Base-by-base conservation (phyloP, 108 stramenopile genomes). In the Epithemia pelagica region DNA sequence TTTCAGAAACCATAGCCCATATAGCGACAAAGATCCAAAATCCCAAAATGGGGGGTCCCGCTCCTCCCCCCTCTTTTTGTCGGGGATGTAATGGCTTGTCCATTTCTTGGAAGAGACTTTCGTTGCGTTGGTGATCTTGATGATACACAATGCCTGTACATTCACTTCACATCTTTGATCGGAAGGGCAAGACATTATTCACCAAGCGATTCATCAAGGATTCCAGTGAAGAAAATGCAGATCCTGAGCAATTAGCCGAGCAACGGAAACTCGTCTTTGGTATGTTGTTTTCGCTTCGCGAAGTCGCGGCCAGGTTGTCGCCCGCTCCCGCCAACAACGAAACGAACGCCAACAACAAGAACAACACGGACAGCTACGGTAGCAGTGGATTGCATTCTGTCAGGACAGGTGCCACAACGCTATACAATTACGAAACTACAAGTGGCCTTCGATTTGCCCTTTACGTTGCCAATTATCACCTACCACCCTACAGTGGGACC, bases 261-360 rank as follows among this genome's bases (percentile, higher is more conserved):
- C 87, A 91, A 69, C 82, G 88, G 30, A 94, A 94, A 61, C 79
- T 94, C 15, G 82, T 94, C 65, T 94, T 91, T 85, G 93, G 93
- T 20, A 94, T 94, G 93, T 57, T 94, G 3, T 91, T 88, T 73
- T 89, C 88, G 51, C 74, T 94, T 2, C 70, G 85, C 26, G 93
- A 94, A 66, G 64, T 94, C 10, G 79, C 83, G 19, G 79, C 86
- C n/a, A 83, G 73, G 64, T 64, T 94, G 26, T 82, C 82, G n/a
- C 90, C 92, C 63, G 74, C 75, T 27, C 71, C 55, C 21, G 29
- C 66, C 18, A 53, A 56, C 29, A 27, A 23, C 46, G 37, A 10
- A 5, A 46, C 10, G 10, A 46, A 46, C 37, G 15, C 10, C 37
- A 46, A 46, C 37, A 65, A n/a, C 23, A 65, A 54, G 7, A n/a